Evolutionary conservation across 2,329 filamentous ascomycete genomes (phyloP), one percentile per base, ranked within the genome.

Genomic region (Pyricularia sp.): DNA sequence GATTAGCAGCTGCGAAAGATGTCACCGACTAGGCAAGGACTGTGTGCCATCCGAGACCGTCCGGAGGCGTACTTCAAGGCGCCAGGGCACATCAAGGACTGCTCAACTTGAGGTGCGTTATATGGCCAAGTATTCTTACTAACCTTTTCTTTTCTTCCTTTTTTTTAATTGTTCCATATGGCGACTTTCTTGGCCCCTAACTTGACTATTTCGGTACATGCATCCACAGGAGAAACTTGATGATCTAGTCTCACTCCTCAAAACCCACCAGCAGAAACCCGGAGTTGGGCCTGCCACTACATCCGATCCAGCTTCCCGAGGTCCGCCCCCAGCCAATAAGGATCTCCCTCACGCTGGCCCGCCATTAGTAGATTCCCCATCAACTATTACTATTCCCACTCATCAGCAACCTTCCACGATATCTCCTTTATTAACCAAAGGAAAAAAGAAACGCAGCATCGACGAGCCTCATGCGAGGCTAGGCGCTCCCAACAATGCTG

Each of bases 1-100:
- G 65, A 3, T 26, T 3, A 17, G 7, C 14, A 20, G 23, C 20
- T 66, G 55, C 6, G 59, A n/a, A 58, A 76, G 76, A 65, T 84
- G 82, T 69, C 75, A 80, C 72, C 81, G 83, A 0, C 76, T 85
- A 4, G 79, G 78, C 1, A 85, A 85, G 72, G 75, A 80, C 28
- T 85, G 83, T 68, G 77, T 80, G 64, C 81, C 81, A 42, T 82
- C 83, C 25, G 73, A 78, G 25, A 79, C 81, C 3, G 76, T 78
- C 59, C 78, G 81, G 42, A 80, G 78, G 66, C 78, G 80, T 11
- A 74, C 65, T 78, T 78, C 70, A 78, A 77, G 69, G 72, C 76
- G 25, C 70, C 78, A 10, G 74, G 76, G 11, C 79, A 77, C 31
- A 66, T 72, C 72, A 20, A 77, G 80, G 31, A 81, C 80, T 6